Base-by-base conservation (phyloP, 805 yeast genomes). In the Metschnikowia borealis region DNA sequence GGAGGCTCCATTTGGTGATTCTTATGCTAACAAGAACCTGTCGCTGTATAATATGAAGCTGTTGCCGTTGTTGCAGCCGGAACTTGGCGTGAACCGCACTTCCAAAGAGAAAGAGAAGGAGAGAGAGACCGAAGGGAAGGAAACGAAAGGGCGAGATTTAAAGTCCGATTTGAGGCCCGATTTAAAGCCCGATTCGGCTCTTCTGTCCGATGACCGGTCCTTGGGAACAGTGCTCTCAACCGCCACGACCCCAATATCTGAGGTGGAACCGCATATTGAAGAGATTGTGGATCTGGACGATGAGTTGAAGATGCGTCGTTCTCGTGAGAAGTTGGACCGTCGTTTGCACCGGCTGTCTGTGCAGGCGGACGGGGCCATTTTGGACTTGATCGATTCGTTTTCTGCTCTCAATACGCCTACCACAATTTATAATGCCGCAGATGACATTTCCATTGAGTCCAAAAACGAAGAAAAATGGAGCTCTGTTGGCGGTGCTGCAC, bases 1-100 rank as follows among this genome's bases (percentile, higher is more conserved):
- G 17, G 51, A 49, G 3, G 31, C 40, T 14, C 50, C 52, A 3
- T 21, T 91, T 63, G 97, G 97, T 59, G 35, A 39, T 21, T 1
- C 49, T 4, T 48, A 46, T 23, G 38, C 41, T 46, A 53, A 36
- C 26, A 40, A 47, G 17, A 46, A 44, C 38, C 36, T 44, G 32
- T 53, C 56, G 38, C 54, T 51, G 53, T 14, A 54, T 13, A 46
- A 47, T 11, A 17, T 53, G 18, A 52, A 54, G 32, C 50, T 39
- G 48, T 52, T 53, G 35, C 56, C 56, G 6, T 53, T 52, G 0
- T 44, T 46, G 15, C 56, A 46, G 20, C 48, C 51, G 6, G 39
- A 35, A 23, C 40, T 35, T 11, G 13, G 17, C 10, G 41, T 31
- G 14, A 33, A 5, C 6, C 29, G 29, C 29, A 10, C 29, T 8